Base-by-base conservation (phyloP, 768 basidiomycete species). In the Tylopilus plumbeoviolaceoides region DNA sequence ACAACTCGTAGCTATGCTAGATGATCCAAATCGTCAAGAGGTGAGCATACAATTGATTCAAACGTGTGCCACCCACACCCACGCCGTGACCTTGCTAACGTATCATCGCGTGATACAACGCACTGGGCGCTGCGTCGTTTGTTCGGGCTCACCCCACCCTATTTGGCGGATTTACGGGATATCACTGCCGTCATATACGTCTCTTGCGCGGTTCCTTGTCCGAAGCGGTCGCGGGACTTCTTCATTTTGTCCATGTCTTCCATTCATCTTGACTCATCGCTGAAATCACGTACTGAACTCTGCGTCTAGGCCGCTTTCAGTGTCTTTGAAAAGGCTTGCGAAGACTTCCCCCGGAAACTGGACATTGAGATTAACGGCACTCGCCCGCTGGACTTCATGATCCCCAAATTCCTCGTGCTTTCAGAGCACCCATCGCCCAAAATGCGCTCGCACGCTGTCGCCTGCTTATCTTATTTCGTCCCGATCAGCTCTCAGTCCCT, bases 331-430 rank as follows among this genome's bases (percentile, higher is more conserved):
- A 97, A 97, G 69, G 89, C 95, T 48, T 95, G 93, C 70, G 93
- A 98, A 70, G 97, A 99, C 67, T 95, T 91, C 58, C 95, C 97
- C 17, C 83, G 90, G 58, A 94, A 95, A 75, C 81, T 98, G 73
- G 92, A 97, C 70, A 81, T 98, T 57, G 89, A 95, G 57, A 90
- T 98, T 64, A 85, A 85, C 62, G 95, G 95, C 48, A 83, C 85
- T n/a, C 81, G 92, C 46, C 92, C 95, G 0, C 83, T 99, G 60
- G 92, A 98, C 72, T 92, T 84, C 69, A 93, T 99, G 85, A 88
- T 98, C 61, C 94, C 94, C 51, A 93, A 95, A 70, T 95, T 98
- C 74, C 82, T 99, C 59, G 66, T 81, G 59, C 83, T 94, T 63
- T 85, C 93, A 47, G 89, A 92, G 57, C 92, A 98, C 59, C 80